Percentiles rank a stretch among this genome's conserved stretches.
phyloP scores from a whole-genome alignment of 2,329 filamentous ascomycete species.

The Penicillium sp. region DNA sequence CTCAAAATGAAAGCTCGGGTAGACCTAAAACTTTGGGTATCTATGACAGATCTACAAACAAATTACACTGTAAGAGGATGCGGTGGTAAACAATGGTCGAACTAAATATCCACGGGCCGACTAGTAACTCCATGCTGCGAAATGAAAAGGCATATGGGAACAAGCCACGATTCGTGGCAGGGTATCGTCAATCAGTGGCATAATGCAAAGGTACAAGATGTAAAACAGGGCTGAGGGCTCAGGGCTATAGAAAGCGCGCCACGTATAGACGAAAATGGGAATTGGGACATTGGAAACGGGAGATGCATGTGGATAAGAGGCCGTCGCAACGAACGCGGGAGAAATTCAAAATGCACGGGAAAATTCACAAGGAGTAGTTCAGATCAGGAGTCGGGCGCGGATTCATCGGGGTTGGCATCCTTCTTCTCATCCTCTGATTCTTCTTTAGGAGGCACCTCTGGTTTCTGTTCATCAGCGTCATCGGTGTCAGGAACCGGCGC shows the following conservation, averaged over 20 bases:
- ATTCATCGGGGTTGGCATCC: conserved; percentile 1
- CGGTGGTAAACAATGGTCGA: not conserved
- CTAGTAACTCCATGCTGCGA: conserved; percentile 9
- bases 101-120: conserved; percentile 5
- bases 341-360: not conserved
- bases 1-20: not conserved
- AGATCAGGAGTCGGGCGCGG: conserved; percentile 2
- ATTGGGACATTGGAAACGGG: not conserved
- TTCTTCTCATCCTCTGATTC: conserved; percentile 5
- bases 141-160: conserved; percentile 6
- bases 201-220: conserved; percentile 7
- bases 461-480: not conserved
- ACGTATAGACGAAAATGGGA: conserved; percentile 12
- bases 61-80: not conserved
- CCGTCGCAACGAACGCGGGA: not conserved
- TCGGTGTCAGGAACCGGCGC: not conserved
- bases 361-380: not conserved
- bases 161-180: conserved; percentile 19
- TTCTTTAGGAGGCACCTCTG: not conserved
- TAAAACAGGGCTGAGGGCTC: not conserved
- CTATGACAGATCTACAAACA: not conserved
- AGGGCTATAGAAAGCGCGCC: conserved; percentile 15
- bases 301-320: not conserved
- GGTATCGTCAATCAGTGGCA: conserved; percentile 28
- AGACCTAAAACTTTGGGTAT: not conserved